Conservation (phyloP, 1,284 basidiomycete genomes). For the Cystobasidiaceae sp. region DNA sequence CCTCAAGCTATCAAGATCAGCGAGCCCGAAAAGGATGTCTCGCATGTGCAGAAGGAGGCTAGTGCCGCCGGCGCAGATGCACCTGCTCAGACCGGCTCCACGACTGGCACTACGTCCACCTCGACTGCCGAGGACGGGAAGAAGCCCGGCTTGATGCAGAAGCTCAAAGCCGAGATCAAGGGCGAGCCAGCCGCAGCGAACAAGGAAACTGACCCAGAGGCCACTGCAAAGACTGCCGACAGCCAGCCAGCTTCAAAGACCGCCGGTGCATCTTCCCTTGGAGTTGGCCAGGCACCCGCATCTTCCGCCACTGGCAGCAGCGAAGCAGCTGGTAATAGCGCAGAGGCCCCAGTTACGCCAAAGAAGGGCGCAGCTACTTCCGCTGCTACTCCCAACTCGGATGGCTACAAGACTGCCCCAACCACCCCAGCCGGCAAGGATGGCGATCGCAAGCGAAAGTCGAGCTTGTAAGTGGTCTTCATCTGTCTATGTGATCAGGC, state of each 20-base stretch:
- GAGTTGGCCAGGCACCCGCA: background rate
- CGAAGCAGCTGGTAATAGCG: too few species aligned
- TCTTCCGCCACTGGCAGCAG: too few species aligned
- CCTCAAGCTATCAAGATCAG: background rate
- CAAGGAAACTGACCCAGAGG: background rate
- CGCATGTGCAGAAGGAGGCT: background rate
- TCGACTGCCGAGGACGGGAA: background rate
- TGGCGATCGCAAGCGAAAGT: slow-evolving; percentile 19
- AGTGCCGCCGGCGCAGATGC: background rate
- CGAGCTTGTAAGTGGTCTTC: slow-evolving; percentile 14
- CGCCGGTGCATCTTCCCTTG: background rate
- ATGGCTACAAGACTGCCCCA: slow-evolving; percentile 25
- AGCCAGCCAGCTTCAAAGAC: background rate
- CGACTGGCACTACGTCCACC: background rate
- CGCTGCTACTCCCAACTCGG: slow-evolving; percentile 7
- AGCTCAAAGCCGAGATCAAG: background rate
- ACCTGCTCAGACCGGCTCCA: background rate
- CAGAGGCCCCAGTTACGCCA: slow-evolving; percentile 4
- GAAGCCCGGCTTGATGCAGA: background rate
- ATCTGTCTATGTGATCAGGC: background rate
- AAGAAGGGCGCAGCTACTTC: slow-evolving; percentile 19
- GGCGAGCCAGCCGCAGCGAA: background rate
- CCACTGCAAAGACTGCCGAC: background rate
- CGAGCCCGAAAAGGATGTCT: background rate
- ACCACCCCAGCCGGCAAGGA: slow-evolving; percentile 9